phyloP scores from a whole-genome alignment of 495 filamentous ascomycete genomes.

The Talaromyces proteolyticus region DNA sequence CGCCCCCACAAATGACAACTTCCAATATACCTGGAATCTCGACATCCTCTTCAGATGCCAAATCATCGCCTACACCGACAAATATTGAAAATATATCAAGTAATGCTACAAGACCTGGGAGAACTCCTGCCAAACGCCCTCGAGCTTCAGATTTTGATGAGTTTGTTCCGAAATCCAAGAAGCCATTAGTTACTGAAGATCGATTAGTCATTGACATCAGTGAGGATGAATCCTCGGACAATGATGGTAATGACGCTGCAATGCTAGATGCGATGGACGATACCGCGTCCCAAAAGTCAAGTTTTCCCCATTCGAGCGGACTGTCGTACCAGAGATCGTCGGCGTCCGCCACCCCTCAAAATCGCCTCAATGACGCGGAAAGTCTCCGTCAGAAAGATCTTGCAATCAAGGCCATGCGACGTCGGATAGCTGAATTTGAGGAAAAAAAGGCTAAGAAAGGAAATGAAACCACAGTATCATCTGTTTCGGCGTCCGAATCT shows the following conservation, averaged over 20 bases:
- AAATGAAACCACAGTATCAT: slow-evolving; percentile 21
- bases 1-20: too few species aligned
- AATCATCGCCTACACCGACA: slow-evolving; percentile 2
- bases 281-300: background rate
- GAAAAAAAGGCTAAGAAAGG: slow-evolving; percentile 49
- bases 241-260: slow-evolving; percentile 16
- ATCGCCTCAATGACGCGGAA: slow-evolving; percentile 35
- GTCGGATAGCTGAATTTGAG: slow-evolving; percentile 72
- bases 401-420: slow-evolving; percentile 68
- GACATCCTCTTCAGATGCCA: slow-evolving; percentile 28
- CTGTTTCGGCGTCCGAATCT: slow-evolving; percentile 14
- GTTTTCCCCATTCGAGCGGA: background rate
- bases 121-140: slow-evolving; percentile 66
- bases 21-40: slow-evolving; percentile 48
- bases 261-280: slow-evolving; percentile 4
- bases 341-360: slow-evolving; percentile 31
- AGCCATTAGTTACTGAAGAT: slow-evolving; percentile 43
- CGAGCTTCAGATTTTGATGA: slow-evolving; percentile 76
- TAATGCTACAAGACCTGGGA: slow-evolving; percentile 15
- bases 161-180: slow-evolving; percentile 47
- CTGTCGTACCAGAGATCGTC: slow-evolving; percentile 12
- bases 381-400: slow-evolving; percentile 59
- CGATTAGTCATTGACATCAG: slow-evolving; percentile 71
- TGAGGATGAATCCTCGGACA: slow-evolving; percentile 50
- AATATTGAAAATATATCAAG: background rate